Evolutionary conservation across 352 stramenopile species (phyloP).

Genomic region (Phytophthora kernoviae): DNA sequence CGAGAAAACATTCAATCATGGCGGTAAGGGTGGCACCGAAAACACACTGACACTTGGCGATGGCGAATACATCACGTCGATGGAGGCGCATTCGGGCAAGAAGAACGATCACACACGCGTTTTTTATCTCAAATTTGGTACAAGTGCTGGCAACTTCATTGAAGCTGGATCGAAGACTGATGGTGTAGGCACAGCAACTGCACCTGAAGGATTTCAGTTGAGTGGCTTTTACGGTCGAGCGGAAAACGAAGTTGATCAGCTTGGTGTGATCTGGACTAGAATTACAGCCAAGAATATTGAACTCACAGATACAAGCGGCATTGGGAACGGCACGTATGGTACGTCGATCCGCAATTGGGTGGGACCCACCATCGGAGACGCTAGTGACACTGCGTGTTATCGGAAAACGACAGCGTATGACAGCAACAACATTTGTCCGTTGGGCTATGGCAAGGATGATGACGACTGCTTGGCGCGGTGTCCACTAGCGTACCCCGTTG

Average conservation of each 20-base stretch:
- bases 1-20: constrained; percentile 37
- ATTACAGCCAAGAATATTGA: constrained; percentile 15
- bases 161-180: constrained; percentile 29
- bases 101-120: constrained; percentile 42
- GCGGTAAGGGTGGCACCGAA: constrained; percentile 32
- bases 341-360: constrained; percentile 21
- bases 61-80: constrained; percentile 46
- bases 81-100: constrained; percentile 50
- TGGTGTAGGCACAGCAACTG: constrained; percentile 34
- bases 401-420: constrained; percentile 15
- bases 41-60: constrained; percentile 35
- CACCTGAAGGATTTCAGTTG: constrained; percentile 44
- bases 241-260: constrained; percentile 35
- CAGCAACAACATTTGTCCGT: constrained; percentile 16
- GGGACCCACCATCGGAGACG: constrained; percentile 4
- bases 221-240: constrained; percentile 47
- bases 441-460: constrained; percentile 17
- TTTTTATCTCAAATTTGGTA: constrained; percentile 28
- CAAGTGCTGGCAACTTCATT: constrained; percentile 34
- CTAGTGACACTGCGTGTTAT: constrained; percentile 16
- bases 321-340: constrained; percentile 15
- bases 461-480: constrained; percentile 29
- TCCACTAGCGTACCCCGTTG: constrained; percentile 32
- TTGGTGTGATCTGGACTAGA: constrained; percentile 50
- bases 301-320: constrained; percentile 4